Evolutionary conservation across 306 rosid genomes (phyloP).

Genomic region (Mimosa pudica): DNA sequence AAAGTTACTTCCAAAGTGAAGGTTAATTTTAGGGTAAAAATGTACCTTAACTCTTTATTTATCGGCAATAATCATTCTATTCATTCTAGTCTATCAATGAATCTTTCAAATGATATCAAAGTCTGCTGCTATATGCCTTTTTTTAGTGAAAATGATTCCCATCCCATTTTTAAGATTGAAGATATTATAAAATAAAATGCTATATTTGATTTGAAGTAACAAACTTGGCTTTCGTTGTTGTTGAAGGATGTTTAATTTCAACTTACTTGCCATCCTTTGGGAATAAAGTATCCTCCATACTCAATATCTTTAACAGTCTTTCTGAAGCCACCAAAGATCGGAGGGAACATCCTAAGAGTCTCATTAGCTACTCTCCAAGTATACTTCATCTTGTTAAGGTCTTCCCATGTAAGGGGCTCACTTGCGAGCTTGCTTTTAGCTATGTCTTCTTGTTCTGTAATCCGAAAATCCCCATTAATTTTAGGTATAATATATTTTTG

Average conservation of each 20-base stretch:
- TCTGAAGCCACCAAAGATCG: slow-evolving; percentile 62
- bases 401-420: slow-evolving; percentile 55
- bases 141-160: too few species aligned
- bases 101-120: not conserved
- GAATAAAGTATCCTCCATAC: slow-evolving; percentile 64
- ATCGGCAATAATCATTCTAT: not conserved
- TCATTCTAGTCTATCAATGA: too few species aligned
- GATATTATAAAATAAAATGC: too few species aligned
- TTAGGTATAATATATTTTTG: not conserved
- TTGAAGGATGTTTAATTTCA: slow-evolving; percentile 2
- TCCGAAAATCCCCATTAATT: not conserved
- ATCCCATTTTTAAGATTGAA: not conserved
- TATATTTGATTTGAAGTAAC: not conserved
- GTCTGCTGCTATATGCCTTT: too few species aligned
- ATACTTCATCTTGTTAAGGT: slow-evolving; percentile 81
- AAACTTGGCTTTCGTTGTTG: not conserved
- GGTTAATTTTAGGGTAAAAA: too few species aligned
- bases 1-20: too few species aligned
- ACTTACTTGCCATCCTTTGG: slow-evolving; percentile 92
- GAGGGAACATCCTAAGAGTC: slow-evolving; percentile 69
- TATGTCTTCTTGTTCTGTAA: slow-evolving; percentile 77
- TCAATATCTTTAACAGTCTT: slow-evolving; percentile 57
- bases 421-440: slow-evolving; percentile 56
- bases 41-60: too few species aligned
- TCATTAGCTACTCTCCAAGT: slow-evolving; percentile 82